Evolutionary conservation across 2,329 filamentous ascomycete species (phyloP).

Genomic region (Phialophora expanda): DNA sequence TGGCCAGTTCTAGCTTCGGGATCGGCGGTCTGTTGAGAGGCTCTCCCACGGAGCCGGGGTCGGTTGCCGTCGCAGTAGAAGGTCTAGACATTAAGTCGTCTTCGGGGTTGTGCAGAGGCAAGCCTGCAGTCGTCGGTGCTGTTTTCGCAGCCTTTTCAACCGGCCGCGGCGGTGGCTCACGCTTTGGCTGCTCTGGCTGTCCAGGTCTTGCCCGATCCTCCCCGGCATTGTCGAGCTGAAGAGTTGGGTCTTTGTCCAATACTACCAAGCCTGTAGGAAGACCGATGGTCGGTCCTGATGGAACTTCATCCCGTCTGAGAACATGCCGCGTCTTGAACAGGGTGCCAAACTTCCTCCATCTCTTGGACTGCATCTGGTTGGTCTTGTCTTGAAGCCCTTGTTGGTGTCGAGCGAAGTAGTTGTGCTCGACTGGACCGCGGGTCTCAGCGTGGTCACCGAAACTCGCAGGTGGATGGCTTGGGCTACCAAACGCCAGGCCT

Average conservation of each 20-base stretch:
- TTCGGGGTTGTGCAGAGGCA: conserved; percentile 12
- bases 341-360: conserved; percentile 55
- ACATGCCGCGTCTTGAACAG: conserved; percentile 48
- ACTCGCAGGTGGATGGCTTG: conserved; percentile 47
- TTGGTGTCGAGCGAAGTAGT: conserved; percentile 17
- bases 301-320: conserved; percentile 25
- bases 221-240: conserved; percentile 4
- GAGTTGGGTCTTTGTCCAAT: conserved; percentile 29
- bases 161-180: conserved; percentile 15
- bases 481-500: conserved; percentile 76
- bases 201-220: conserved; percentile 23
- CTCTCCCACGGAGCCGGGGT: conserved; percentile 20
- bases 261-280: conserved; percentile 30
- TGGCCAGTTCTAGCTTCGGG: conserved; percentile 34
- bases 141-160: conserved; percentile 14
- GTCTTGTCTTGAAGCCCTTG: conserved; percentile 18
- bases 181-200: conserved; percentile 14
- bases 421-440: conserved; percentile 14
- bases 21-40: conserved; percentile 21
- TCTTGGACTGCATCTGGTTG: conserved; percentile 42
- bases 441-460: conserved; percentile 19
- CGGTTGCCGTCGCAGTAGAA: conserved; percentile 28
- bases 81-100: conserved; percentile 28
- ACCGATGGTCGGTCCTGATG: conserved; percentile 29
- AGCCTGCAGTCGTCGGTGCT: not conserved